Evolutionary conservation across 176 grass and related monocot species (phyloP).

Genomic region (Chloris gayana): DNA sequence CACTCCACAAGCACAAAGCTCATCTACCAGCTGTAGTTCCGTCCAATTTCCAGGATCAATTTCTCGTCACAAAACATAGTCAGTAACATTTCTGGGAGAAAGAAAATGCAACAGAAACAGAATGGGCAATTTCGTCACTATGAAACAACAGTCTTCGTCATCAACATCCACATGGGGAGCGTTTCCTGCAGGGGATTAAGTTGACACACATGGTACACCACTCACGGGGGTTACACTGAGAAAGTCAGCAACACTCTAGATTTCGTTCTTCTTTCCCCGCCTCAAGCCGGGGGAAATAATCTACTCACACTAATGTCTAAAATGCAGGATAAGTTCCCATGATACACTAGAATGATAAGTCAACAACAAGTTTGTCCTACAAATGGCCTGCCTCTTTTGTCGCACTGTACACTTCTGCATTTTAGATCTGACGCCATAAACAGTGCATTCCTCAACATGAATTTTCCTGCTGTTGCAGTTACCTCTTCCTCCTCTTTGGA

Average conservation of each 20-base stretch:
- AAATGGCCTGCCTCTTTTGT: slow-evolving; percentile 49
- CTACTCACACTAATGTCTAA: slow-evolving; percentile 34
- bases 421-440: slow-evolving; percentile 41
- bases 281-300: slow-evolving; percentile 9
- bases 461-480: slow-evolving; percentile 30
- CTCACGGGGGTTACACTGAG: slow-evolving; percentile 28
- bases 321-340: slow-evolving; percentile 37
- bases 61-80: background rate
- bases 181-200: slow-evolving; percentile 37
- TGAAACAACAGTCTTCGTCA: slow-evolving; percentile 44
- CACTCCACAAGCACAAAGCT: background rate
- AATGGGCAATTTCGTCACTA: slow-evolving; percentile 1
- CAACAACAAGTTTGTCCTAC: slow-evolving; percentile 41
- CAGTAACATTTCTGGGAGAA: background rate
- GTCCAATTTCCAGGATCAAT: background rate
- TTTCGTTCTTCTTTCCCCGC: slow-evolving; percentile 23
- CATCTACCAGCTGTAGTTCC: too few species aligned
- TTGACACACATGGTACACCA: slow-evolving; percentile 31
- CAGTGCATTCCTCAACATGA: slow-evolving; percentile 32
- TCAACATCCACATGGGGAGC: slow-evolving; percentile 36
- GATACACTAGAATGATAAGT: slow-evolving; percentile 39
- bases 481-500: slow-evolving; percentile 76
- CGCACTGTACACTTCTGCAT: slow-evolving; percentile 56
- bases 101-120: slow-evolving; percentile 1
- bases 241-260: slow-evolving; percentile 9